Evolutionary conservation across 2,329 filamentous ascomycete genomes (phyloP).

Genomic region (Microdochium paspali): DNA sequence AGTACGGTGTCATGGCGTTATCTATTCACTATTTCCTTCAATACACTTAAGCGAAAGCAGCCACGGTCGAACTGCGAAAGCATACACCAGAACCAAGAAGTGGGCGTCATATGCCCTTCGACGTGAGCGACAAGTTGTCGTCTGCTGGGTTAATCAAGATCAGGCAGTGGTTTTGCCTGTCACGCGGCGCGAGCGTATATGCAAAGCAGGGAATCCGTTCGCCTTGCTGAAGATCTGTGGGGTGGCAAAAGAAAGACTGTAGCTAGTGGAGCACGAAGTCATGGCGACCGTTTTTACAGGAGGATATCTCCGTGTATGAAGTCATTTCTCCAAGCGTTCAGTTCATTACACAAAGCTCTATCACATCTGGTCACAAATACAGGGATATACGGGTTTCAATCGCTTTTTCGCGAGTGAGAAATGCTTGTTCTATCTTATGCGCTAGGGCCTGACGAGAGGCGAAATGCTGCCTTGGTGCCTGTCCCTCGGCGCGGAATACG

Average conservation of each 20-base stretch:
- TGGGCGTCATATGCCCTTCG: background rate
- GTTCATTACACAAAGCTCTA: background rate
- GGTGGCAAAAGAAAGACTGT: background rate
- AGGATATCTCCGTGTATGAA: background rate
- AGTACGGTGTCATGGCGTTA: conserved; percentile 49
- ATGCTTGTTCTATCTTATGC: too few species aligned
- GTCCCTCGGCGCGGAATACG: too few species aligned
- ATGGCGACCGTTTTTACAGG: background rate
- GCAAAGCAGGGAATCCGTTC: background rate
- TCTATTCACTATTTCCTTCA: conserved; percentile 20
- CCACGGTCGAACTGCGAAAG: conserved; percentile 3
- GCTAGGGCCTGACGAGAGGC: too few species aligned
- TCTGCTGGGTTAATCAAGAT: background rate
- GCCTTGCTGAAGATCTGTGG: background rate
- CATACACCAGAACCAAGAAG: too few species aligned
- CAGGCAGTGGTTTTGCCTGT: background rate
- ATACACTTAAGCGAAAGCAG: conserved; percentile 5
- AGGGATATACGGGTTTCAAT: too few species aligned
- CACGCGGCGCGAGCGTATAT: background rate
- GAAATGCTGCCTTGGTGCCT: too few species aligned
- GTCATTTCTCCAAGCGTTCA: background rate
- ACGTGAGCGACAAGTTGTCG: too few species aligned
- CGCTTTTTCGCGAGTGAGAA: background rate
- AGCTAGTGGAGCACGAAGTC: background rate
- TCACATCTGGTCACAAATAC: background rate